These are phyloP conservation scores for Eucalyptus sideroxylon DNA, from an alignment of 345 rosid species.

Conservation along the genomic window DNA sequence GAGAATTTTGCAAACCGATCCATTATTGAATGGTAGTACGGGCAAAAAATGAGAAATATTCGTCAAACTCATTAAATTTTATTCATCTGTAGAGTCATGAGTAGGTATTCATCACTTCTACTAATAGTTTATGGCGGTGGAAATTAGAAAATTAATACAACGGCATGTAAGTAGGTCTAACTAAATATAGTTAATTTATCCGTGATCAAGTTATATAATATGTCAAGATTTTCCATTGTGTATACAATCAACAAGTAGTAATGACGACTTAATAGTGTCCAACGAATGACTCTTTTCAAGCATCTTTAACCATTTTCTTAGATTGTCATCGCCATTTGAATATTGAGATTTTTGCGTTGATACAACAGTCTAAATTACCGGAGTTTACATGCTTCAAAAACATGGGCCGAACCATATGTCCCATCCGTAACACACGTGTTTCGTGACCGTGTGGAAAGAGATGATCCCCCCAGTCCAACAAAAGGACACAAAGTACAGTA, in stretches of 20 bases:
- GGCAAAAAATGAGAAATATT: background rate
- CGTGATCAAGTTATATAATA: fast-evolving
- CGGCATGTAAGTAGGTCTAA: background rate
- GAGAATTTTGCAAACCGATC: background rate
- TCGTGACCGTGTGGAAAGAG: background rate
- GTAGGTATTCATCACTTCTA: background rate
- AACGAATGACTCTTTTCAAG: background rate
- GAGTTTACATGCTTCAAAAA: background rate
- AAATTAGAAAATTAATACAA: background rate
- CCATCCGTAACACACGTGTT: background rate
- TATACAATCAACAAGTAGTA: background rate
- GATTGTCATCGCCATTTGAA: background rate
- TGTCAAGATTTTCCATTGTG: background rate
- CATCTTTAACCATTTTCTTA: background rate
- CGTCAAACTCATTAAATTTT: background rate
- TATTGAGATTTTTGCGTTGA: background rate
- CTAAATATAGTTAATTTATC: background rate
- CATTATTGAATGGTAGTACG: background rate
- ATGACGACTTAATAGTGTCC: background rate
- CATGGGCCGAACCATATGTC: background rate
- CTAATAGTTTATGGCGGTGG: background rate
- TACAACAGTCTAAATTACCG: background rate
- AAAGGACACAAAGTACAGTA: background rate
- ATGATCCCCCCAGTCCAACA: background rate
- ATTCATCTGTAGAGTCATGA: background rate